Evolutionary conservation across 441 rosid genomes (phyloP), one percentile per base, ranked within the genome.

Genomic region (Erodium chrysanthum): DNA sequence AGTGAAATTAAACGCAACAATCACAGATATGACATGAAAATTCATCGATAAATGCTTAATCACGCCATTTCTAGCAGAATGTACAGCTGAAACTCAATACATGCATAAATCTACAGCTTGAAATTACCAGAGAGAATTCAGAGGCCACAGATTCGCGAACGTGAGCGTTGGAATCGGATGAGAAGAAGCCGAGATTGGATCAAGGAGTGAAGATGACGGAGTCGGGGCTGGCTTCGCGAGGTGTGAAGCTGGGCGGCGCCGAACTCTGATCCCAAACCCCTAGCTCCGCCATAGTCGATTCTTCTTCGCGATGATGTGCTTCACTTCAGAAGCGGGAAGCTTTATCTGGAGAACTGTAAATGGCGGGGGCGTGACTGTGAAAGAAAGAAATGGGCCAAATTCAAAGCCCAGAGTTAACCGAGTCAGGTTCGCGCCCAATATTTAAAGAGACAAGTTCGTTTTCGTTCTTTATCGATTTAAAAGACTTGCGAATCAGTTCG

Each of bases 121-220:
- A 25, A 18, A 56, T 71, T 84, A 91, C 96, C 82, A 82, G 74
- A 2, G 95, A 86, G 76, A 84, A 72, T 68, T 81, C 96, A n/a
- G 91, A 88, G 71, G 85, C 73, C 48, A 83, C 69, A 73, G 87
- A 84, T 75, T 92, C 90, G 66, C 69, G 87, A 64, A 86, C 89
- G 66, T 72, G 84, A 72, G 88, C 87, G 63, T 91, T 93, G 66
- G 98, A 89, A 22, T 91, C 84, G 18, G 85, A 84, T 35, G 98
- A 92, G 88, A 90, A 90, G 73, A 90, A 96, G 66, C 86, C 96
- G 60, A 87, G 66, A 97, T 85, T 89, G 23, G 92, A 85, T 65
- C 91, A 95, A 20, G 77, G 84, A 29, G 96, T 84, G 86, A 89
- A 86, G 71, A 86, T 86, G 35, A 86, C 81, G 0, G 97, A 91